These are phyloP conservation scores for Tylopilus intermedius DNA, from an alignment of 768 basidiomycete species.

Conservation along the genomic window DNA sequence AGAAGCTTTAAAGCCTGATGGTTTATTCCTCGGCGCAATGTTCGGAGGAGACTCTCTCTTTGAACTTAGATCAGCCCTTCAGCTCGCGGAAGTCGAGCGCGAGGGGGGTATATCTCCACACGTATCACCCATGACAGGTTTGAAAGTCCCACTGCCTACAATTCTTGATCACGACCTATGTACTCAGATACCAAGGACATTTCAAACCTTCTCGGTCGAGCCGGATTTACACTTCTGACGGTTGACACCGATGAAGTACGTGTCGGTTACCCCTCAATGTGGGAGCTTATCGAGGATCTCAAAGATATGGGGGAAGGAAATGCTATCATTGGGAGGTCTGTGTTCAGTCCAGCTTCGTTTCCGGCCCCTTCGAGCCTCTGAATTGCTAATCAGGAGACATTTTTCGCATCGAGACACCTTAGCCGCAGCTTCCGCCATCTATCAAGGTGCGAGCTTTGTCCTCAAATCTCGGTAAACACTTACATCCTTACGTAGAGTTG, in stretches of 20 bases:
- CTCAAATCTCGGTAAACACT: neutral
- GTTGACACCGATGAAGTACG: slow-evolving; percentile 93
- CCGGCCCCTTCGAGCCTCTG: neutral
- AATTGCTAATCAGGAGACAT: slow-evolving; percentile 44
- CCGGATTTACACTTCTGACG: slow-evolving; percentile 90
- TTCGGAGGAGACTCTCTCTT: slow-evolving; percentile 95
- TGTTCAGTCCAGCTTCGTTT: neutral
- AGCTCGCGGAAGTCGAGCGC: slow-evolving; percentile 89
- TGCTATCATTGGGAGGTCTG: slow-evolving; percentile 78
- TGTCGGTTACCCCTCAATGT: slow-evolving; percentile 90
- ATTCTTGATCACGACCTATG: slow-evolving; percentile 3
- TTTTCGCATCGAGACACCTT: slow-evolving; percentile 80
- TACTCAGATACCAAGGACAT: slow-evolving; percentile 81
- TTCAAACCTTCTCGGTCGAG: slow-evolving; percentile 86
- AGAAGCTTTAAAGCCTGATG: slow-evolving; percentile 81
- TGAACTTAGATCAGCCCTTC: slow-evolving; percentile 90
- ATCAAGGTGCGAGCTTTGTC: slow-evolving; percentile 52
- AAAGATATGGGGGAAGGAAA: slow-evolving; percentile 95
- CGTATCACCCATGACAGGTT: slow-evolving; percentile 96
- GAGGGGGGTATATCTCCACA: slow-evolving; percentile 97
- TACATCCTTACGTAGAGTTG: slow-evolving; percentile 49
- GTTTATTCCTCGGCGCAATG: slow-evolving; percentile 90
- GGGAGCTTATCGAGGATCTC: slow-evolving; percentile 93
- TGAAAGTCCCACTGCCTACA: slow-evolving; percentile 13
- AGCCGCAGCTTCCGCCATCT: slow-evolving; percentile 87